These are phyloP conservation scores for Nitzschia inconspicua DNA, from an alignment of 108 stramenopile species.

Conservation along the genomic window DNA sequence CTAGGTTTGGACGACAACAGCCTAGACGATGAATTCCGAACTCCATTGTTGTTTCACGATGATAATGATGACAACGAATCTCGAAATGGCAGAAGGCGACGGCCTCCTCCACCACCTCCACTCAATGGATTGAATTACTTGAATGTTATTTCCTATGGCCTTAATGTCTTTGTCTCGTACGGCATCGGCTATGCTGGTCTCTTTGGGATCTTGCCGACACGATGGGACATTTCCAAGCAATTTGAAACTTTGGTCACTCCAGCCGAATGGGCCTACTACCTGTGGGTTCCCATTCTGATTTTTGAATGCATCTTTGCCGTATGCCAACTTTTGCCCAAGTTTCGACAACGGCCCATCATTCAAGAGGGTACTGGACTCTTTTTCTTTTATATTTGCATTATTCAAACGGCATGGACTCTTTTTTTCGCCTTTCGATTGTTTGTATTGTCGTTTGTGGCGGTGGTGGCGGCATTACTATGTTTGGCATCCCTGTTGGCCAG, in stretches of 20 bases:
- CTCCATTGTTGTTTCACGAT: conserved; percentile 9
- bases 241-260: conserved; percentile 57
- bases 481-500: conserved; percentile 33
- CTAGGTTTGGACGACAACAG: conserved; percentile 1
- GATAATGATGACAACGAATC: too few relatives aligned
- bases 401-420: conserved; percentile 53
- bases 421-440: conserved; percentile 49
- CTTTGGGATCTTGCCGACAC: conserved; percentile 35
- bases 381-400: conserved; percentile 51
- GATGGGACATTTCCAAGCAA: conserved; percentile 32
- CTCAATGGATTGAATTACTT: conserved; percentile 54
- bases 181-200: conserved; percentile 52
- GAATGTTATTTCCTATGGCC: conserved; percentile 39
- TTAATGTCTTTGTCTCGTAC: conserved; percentile 46
- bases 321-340: conserved; percentile 47
- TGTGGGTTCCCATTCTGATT: conserved; percentile 48
- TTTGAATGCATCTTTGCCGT: conserved; percentile 47
- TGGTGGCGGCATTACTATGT: conserved; percentile 31
- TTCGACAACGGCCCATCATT: conserved; percentile 46
- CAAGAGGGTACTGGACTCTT: conserved; percentile 42
- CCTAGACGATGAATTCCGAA: conserved; percentile 15
- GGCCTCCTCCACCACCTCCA: conserved; percentile 29
- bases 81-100: not conserved
- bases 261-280: conserved; percentile 37
- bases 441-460: conserved; percentile 43